Conservation (phyloP, 208 protist species). For the Trypanosoma conorhini region DNA sequence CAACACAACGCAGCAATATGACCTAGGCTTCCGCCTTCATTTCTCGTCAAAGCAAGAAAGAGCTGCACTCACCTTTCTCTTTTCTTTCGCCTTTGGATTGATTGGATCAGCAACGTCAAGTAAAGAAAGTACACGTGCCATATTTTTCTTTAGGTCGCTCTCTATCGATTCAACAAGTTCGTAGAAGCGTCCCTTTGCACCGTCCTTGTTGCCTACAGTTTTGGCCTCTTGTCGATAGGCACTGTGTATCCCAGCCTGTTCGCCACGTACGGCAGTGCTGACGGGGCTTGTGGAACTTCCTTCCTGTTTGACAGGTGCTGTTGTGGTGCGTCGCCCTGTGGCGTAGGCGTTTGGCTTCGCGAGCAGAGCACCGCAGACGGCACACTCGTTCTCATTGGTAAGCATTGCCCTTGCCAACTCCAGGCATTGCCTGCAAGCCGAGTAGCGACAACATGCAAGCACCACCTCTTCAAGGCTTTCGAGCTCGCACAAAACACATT, state of each 20-base stretch:
- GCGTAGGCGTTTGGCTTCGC: background rate
- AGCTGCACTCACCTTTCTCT: slow-evolving; percentile 31
- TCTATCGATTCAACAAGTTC: slow-evolving; percentile 32
- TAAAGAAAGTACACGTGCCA: slow-evolving; percentile 50
- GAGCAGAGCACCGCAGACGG: slow-evolving; percentile 52
- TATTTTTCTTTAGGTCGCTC: slow-evolving; percentile 38
- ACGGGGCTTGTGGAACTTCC: background rate
- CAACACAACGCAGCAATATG: background rate
- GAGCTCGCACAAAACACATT: slow-evolving; percentile 74
- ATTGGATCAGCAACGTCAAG: slow-evolving; percentile 52
- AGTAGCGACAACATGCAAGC: slow-evolving; percentile 57
- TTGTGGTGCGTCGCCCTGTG: background rate
- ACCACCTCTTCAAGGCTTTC: slow-evolving; percentile 37
- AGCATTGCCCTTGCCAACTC: slow-evolving; percentile 63
- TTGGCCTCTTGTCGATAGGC: background rate
- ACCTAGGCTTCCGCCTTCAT: background rate
- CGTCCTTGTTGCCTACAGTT: background rate
- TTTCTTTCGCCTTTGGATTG: slow-evolving; percentile 35
- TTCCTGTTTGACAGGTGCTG: slow-evolving; percentile 6
- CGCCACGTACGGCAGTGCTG: background rate
- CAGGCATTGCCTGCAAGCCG: slow-evolving; percentile 54
- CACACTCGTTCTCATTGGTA: slow-evolving; percentile 55
- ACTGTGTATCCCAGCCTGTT: background rate
- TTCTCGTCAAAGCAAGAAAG: slow-evolving; percentile 13
- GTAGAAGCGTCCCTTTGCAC: background rate